Conservation (phyloP, 1,284 basidiomycete genomes). For the Ceratobasidium sp. region DNA sequence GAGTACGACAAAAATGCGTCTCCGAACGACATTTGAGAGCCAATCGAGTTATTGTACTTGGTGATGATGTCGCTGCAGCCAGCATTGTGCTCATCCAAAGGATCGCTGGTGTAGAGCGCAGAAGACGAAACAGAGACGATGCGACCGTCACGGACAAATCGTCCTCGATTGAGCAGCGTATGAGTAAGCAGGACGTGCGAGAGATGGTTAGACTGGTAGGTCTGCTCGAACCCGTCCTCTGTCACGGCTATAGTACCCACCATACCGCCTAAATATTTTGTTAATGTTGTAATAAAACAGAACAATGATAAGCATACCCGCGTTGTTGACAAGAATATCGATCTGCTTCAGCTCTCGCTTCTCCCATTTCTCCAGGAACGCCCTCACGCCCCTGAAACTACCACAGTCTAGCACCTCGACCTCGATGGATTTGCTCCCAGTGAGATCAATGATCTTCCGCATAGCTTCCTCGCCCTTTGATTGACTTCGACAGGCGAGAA, state of each 20-base stretch:
- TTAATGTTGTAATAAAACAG: not conserved
- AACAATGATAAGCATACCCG: conserved; percentile 7
- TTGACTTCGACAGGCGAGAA: conserved; percentile 39
- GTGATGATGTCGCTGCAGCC: conserved; percentile 31
- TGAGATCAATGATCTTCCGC: conserved; percentile 35
- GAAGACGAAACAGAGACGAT: conserved; percentile 35
- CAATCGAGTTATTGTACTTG: not conserved
- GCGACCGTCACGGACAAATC: conserved; percentile 22
- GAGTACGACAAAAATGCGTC: conserved; percentile 23
- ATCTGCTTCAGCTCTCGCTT: conserved; percentile 24
- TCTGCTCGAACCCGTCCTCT: conserved; percentile 38
- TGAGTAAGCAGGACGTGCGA: conserved; percentile 32
- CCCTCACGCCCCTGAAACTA: conserved; percentile 19
- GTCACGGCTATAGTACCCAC: conserved; percentile 22
- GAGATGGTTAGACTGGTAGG: conserved; percentile 41
- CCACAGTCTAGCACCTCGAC: conserved; percentile 41
- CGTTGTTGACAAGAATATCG: conserved; percentile 43
- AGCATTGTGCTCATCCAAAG: conserved; percentile 23
- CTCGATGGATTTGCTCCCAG: conserved; percentile 22
- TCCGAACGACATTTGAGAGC: not conserved
- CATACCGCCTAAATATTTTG: conserved; percentile 20
- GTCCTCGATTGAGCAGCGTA: conserved; percentile 32
- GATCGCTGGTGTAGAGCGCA: conserved; percentile 23
- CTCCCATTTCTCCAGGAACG: conserved; percentile 36
- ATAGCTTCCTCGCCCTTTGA: conserved; percentile 34